Conservation (phyloP, 805 yeast species). For the Wickerhamiella sorbophila region DNA sequence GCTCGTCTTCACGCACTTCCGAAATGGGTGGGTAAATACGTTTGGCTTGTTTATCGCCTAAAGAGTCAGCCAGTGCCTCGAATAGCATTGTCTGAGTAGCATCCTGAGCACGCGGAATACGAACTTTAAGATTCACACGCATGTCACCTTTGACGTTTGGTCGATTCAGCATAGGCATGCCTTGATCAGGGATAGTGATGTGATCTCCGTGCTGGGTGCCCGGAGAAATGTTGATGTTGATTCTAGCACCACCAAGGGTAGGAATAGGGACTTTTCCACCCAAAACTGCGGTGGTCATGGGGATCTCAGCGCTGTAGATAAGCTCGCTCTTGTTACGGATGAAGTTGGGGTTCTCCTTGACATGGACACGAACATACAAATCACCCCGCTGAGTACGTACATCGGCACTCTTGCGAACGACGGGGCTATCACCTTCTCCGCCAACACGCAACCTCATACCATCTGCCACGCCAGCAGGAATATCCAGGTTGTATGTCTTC, state of each 20-base stretch:
- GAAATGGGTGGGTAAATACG: conserved; percentile 34
- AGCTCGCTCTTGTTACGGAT: conserved; percentile 53
- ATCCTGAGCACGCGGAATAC: conserved; percentile 57
- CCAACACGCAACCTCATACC: conserved; percentile 74
- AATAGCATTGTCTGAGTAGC: conserved; percentile 78
- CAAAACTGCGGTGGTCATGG: conserved; percentile 90
- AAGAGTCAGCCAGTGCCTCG: conserved; percentile 89
- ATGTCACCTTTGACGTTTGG: conserved; percentile 60
- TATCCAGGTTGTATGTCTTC: conserved; percentile 62
- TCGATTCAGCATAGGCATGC: conserved; percentile 55
- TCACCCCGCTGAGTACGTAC: conserved; percentile 71
- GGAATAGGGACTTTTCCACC: conserved; percentile 92
- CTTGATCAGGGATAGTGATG: conserved; percentile 69
- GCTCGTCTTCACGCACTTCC: conserved; percentile 16
- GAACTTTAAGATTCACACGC: conserved; percentile 58
- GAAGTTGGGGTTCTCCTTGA: conserved; percentile 60
- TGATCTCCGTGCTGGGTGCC: conserved; percentile 71
- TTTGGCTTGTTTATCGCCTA: conserved; percentile 66
- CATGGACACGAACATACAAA: conserved; percentile 65
- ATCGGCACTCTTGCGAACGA: conserved; percentile 55
- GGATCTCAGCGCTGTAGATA: conserved; percentile 48
- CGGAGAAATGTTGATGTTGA: conserved; percentile 65
- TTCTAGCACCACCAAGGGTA: conserved; percentile 54
- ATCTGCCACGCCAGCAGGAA: conserved; percentile 80
- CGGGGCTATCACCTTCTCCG: conserved; percentile 86